Evolutionary conservation across 2,329 filamentous ascomycete genomes (phyloP).

Genomic region (Xylogone sp.): DNA sequence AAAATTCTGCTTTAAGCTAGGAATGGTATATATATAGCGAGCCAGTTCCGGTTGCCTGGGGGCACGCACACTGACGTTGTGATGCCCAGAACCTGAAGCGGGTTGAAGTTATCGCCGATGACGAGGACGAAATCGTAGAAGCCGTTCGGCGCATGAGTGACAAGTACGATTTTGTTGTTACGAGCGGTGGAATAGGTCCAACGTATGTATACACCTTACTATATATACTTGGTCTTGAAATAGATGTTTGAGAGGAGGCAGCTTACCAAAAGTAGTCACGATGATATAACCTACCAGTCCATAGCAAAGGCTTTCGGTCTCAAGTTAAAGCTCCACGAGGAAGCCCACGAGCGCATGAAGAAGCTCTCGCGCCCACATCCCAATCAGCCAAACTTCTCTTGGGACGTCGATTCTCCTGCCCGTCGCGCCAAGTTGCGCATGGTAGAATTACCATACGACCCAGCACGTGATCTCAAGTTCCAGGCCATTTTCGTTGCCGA

Average conservation of each 20-base stretch:
- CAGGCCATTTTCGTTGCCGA: slow-evolving; percentile 78
- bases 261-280: slow-evolving; percentile 57
- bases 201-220: slow-evolving; percentile 60
- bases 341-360: slow-evolving; percentile 80
- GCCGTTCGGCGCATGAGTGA: slow-evolving; percentile 82
- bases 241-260: slow-evolving; percentile 1
- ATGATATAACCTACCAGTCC: slow-evolving; percentile 95
- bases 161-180: slow-evolving; percentile 91
- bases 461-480: slow-evolving; percentile 56
- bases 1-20: slow-evolving; percentile 60
- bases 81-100: slow-evolving; percentile 64
- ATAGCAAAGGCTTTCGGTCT: slow-evolving; percentile 87
- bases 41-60: slow-evolving; percentile 56
- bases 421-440: slow-evolving; percentile 83
- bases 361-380: slow-evolving; percentile 70
- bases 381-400: slow-evolving; percentile 72
- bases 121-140: slow-evolving; percentile 86
- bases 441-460: slow-evolving; percentile 80
- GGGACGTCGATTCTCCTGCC: slow-evolving; percentile 76
- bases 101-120: slow-evolving; percentile 90
- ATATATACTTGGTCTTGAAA: no score
- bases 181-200: slow-evolving; percentile 91
- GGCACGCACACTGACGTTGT: slow-evolving; percentile 42
- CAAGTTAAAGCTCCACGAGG: slow-evolving; percentile 71
- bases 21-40: slow-evolving; percentile 48